Evolutionary conservation across 2,329 filamentous ascomycete genomes (phyloP).

Genomic region (Trichoderma sp.): DNA sequence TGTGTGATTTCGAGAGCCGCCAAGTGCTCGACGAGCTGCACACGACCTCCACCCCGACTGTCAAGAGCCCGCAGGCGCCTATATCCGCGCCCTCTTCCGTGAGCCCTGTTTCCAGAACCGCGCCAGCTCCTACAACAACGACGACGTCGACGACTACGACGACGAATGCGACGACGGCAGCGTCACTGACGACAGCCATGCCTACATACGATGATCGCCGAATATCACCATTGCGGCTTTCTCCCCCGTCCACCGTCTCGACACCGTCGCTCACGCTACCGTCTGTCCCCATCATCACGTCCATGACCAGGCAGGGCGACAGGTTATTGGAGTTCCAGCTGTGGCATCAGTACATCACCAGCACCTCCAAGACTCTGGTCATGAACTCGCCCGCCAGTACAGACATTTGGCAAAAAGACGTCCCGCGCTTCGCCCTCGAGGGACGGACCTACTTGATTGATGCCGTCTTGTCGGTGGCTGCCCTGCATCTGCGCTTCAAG

Average conservation of each 20-base stretch:
- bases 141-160: conserved; percentile 30
- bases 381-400: conserved; percentile 55
- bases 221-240: conserved; percentile 20
- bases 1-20: conserved; percentile 65
- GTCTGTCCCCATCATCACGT: conserved; percentile 35
- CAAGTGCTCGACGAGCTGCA: conserved; percentile 50
- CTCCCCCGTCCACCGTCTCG: conserved; percentile 20
- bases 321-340: conserved; percentile 63
- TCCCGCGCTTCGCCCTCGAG: conserved; percentile 63
- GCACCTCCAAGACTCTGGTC: conserved; percentile 62
- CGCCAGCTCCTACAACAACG: conserved; percentile 26
- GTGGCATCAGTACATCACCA: conserved; percentile 65
- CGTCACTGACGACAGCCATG: conserved; percentile 7
- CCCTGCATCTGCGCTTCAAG: conserved; percentile 61
- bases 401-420: conserved; percentile 61
- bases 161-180: conserved; percentile 25
- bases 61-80: conserved; percentile 28
- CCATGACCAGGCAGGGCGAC: conserved; percentile 44
- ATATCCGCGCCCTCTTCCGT: conserved; percentile 25
- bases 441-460: conserved; percentile 63
- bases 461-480: conserved; percentile 64
- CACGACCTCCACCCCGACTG: conserved; percentile 42
- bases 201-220: conserved; percentile 13
- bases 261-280: conserved; percentile 31
- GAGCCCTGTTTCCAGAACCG: conserved; percentile 31